Base-by-base conservation (phyloP, 805 yeast genomes). In the Lipomyces starkeyi region DNA sequence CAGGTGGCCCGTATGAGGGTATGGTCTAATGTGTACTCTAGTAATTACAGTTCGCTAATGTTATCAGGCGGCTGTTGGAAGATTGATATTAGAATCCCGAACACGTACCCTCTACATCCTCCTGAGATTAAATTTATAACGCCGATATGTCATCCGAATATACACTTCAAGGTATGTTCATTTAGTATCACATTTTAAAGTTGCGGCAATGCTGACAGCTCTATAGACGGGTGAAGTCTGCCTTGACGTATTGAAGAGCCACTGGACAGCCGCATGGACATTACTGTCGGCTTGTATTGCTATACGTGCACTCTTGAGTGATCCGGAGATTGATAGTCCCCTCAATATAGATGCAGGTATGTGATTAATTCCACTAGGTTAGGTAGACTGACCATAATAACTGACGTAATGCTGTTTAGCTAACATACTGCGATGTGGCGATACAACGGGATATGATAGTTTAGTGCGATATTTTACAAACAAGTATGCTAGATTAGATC, bases 11-110 rank as follows among this genome's bases (percentile, higher is more conserved):
- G 2, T 68, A 68, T 29, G 68, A 65, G 43, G 70, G 71, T 68
- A n/a, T 27, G 59, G 0, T 7, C n/a, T 8, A 22, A 27, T 20
- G 13, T 58, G 11, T 67, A 75, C 43, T 43, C 76, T 43, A 73
- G 62, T 32, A 54, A 5, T 76, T 79, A 80, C 62, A 56, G 17
- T 79, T 68, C 3, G 83, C 79, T 62, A 78, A 83, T 13, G 80
- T 79, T 1, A 84, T 84, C 82, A 71, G 80, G 81, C 43, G 89
- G 88, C 14, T 75, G 77, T 64, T 86, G 88, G 88, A 73, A 71
- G 49, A 75, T 86, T 17, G 75, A 74, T 14, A 85, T 86, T 43
- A 58, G 59, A 13, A 79, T 84, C 3, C 80, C 83, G 3, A 56
- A 65, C 5, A 74, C 75, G 35, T 86, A 86, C 73, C 89, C 89